Conservation (phyloP, 2,329 filamentous ascomycete species). For the Pseudocercospora crystallina region DNA sequence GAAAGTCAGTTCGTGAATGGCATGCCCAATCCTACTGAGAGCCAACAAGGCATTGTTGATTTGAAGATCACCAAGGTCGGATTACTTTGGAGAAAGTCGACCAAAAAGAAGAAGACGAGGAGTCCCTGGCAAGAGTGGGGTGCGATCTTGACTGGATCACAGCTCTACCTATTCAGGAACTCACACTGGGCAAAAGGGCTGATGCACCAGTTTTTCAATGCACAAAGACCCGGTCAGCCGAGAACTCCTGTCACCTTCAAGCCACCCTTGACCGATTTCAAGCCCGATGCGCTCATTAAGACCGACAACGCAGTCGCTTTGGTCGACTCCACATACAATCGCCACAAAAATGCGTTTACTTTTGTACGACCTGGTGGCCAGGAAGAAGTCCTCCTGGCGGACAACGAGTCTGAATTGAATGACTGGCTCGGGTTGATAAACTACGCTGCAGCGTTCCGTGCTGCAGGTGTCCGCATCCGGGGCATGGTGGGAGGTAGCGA, state of each 20-base stretch:
- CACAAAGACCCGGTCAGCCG: slow-evolving; percentile 72
- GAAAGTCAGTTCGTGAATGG: slow-evolving; percentile 63
- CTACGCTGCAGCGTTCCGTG: slow-evolving; percentile 91
- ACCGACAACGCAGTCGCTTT: slow-evolving; percentile 90
- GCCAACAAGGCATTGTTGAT: slow-evolving; percentile 89
- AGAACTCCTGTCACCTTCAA: slow-evolving; percentile 82
- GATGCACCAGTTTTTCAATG: slow-evolving; percentile 76
- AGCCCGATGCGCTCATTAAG: slow-evolving; percentile 89
- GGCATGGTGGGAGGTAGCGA: slow-evolving; percentile 82
- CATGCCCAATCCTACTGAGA: slow-evolving; percentile 63
- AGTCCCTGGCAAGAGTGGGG: slow-evolving; percentile 99
- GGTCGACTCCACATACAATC: slow-evolving; percentile 81
- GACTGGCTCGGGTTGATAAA: slow-evolving; percentile 97
- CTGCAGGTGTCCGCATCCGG: slow-evolving; percentile 85
- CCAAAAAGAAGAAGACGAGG: slow-evolving; percentile 89
- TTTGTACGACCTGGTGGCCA: slow-evolving; percentile 83
- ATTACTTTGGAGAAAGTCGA: slow-evolving; percentile 88
- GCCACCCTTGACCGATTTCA: slow-evolving; percentile 86
- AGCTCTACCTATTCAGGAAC: slow-evolving; percentile 95
- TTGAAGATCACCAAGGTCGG: slow-evolving; percentile 98
- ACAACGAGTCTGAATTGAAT: slow-evolving; percentile 87
- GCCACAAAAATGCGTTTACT: slow-evolving; percentile 92
- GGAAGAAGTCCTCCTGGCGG: slow-evolving; percentile 88
- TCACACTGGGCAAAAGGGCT: slow-evolving; percentile 87
- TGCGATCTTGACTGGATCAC: slow-evolving; percentile 91